These are phyloP conservation scores for Sporobolomyces phaffii DNA, from an alignment of 768 basidiomycete genomes.

Conservation along the genomic window DNA sequence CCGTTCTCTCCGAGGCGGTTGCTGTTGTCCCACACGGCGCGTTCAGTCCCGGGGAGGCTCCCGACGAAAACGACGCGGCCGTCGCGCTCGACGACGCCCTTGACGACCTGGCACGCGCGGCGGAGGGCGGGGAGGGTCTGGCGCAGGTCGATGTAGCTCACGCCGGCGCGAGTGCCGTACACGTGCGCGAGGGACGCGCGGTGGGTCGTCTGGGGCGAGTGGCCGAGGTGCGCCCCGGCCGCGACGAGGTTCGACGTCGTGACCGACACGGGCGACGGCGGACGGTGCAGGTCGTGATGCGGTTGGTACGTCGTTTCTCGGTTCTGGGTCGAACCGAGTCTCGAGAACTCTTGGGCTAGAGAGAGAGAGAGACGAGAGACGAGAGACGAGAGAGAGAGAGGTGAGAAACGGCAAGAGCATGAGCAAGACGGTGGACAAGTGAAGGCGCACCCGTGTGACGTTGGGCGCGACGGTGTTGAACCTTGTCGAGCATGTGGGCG, in stretches of 20 bases:
- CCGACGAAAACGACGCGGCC: slow-evolving; percentile 88
- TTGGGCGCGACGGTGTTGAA: slow-evolving; percentile 26
- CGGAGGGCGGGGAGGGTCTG: slow-evolving; percentile 85
- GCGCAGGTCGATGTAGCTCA: slow-evolving; percentile 84
- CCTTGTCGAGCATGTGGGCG: slow-evolving; percentile 19
- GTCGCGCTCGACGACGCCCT: slow-evolving; percentile 69
- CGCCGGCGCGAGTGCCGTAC: slow-evolving; percentile 80
- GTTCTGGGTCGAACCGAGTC: slow-evolving; percentile 72
- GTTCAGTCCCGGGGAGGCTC: slow-evolving; percentile 49
- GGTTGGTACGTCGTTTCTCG: slow-evolving; percentile 66
- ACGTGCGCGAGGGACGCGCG: slow-evolving; percentile 86
- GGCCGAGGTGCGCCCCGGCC: slow-evolving; percentile 88
- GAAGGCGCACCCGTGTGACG: slow-evolving; percentile 8
- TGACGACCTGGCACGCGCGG: slow-evolving; percentile 79
- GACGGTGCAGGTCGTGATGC: slow-evolving; percentile 62
- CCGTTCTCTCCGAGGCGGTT: slow-evolving; percentile 71
- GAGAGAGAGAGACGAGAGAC: too few species aligned
- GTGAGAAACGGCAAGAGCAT: neutral
- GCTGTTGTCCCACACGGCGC: slow-evolving; percentile 56
- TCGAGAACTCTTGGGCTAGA: slow-evolving; percentile 25
- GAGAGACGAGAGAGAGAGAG: neutral
- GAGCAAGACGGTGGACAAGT: neutral
- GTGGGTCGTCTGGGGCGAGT: slow-evolving; percentile 70
- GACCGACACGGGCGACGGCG: slow-evolving; percentile 56
- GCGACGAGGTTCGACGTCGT: slow-evolving; percentile 87